Conservation (phyloP, 2,329 filamentous ascomycete genomes). For the Ophiostoma quercus region DNA sequence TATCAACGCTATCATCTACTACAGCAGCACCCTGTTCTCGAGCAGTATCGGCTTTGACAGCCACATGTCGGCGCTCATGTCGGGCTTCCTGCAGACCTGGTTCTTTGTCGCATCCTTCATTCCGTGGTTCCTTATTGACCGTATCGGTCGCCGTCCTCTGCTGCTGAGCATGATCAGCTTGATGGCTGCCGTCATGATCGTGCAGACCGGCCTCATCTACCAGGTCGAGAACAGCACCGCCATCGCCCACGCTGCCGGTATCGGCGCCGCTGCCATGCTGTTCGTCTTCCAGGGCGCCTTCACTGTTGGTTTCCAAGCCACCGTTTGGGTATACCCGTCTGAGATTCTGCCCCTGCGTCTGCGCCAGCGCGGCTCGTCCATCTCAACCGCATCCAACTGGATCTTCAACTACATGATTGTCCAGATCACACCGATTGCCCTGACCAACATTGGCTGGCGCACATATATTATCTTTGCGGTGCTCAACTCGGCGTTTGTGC, state of each 20-base stretch:
- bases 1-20: constrained; percentile 29
- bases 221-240: constrained; percentile 20
- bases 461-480: constrained; percentile 62
- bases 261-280: constrained; percentile 58
- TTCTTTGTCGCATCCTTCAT: constrained; percentile 29
- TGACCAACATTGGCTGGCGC: constrained; percentile 50
- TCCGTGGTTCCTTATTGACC: constrained; percentile 46
- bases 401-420: constrained; percentile 24
- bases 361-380: constrained; percentile 24
- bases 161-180: constrained; percentile 47
- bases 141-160: constrained; percentile 57
- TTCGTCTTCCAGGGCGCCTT: constrained; percentile 35
- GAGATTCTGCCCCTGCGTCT: constrained; percentile 23
- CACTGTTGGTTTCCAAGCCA: constrained; percentile 33
- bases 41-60: constrained; percentile 27
- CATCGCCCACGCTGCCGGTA: constrained; percentile 41
- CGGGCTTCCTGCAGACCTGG: constrained; percentile 48
- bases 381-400: constrained; percentile 23
- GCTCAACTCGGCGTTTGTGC: constrained; percentile 58
- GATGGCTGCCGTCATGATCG: constrained; percentile 44
- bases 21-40: constrained; percentile 47
- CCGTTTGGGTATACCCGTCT: constrained; percentile 24
- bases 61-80: constrained; percentile 32
- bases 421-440: constrained; percentile 20
- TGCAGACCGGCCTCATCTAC: constrained; percentile 35